phyloP scores from a whole-genome alignment of 257 asterid genomes.

The Nicotiana undulata region DNA sequence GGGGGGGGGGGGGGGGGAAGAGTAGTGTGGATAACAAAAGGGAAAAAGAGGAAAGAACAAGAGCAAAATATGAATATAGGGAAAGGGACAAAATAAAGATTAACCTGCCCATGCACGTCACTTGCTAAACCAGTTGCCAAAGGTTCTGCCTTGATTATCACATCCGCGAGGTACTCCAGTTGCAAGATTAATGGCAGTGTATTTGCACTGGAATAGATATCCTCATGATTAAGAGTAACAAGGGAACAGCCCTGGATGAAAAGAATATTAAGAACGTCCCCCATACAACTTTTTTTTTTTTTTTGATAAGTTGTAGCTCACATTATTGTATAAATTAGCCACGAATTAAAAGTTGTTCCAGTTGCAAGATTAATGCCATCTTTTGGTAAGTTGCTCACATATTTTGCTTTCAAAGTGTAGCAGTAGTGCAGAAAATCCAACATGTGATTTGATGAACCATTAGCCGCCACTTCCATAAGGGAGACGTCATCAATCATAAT shows the following conservation, averaged over 20 bases:
- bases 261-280: slow-evolving; percentile 2
- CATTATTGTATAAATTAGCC: neutral
- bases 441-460: slow-evolving; percentile 57
- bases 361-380: neutral
- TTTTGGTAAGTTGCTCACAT: slow-evolving; percentile 33
- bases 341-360: neutral
- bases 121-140: slow-evolving; percentile 87
- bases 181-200: slow-evolving; percentile 49
- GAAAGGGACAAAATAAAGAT: neutral
- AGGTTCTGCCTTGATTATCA: slow-evolving; percentile 76
- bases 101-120: slow-evolving; percentile 97
- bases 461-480: slow-evolving; percentile 76
- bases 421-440: slow-evolving; percentile 82
- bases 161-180: slow-evolving; percentile 66
- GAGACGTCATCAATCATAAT: slow-evolving; percentile 79
- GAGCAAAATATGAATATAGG: neutral
- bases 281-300: neutral
- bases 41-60: neutral
- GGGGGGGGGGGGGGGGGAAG: too few relatives aligned
- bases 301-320: neutral
- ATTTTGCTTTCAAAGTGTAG: slow-evolving; percentile 59
- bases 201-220: slow-evolving; percentile 54
- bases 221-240: slow-evolving; percentile 67
- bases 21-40: neutral
- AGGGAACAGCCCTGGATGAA: slow-evolving; percentile 58